Percentiles rank a stretch among this genome's conserved stretches.
phyloP scores from a whole-genome alignment of 78 protist genomes.

The Dictyostelium intermedium region DNA sequence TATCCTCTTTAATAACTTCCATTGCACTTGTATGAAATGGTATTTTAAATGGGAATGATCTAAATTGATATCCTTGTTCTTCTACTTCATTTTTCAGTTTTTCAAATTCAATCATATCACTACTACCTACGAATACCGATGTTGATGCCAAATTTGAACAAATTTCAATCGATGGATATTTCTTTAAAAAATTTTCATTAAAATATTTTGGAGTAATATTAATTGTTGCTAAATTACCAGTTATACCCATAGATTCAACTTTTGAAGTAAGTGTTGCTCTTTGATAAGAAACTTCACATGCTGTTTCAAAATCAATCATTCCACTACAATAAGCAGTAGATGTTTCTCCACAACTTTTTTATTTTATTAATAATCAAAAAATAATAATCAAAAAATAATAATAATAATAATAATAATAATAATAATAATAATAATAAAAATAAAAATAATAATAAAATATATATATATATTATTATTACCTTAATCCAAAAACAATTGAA shows the following conservation, averaged over 20 bases:
- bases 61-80: too few relatives aligned
- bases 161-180: neutral
- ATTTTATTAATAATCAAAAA: neutral
- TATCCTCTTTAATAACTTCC: neutral
- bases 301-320: neutral
- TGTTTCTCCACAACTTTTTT: slow-evolving; percentile 44
- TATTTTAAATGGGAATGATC: neutral
- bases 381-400: too few relatives aligned
- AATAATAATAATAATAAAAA: too few relatives aligned
- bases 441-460: too few relatives aligned
- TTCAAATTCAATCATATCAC: too few relatives aligned
- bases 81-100: too few relatives aligned
- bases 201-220: neutral
- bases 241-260: neutral
- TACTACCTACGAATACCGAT: too few relatives aligned
- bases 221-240: slow-evolving; percentile 4
- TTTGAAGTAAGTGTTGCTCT: neutral
- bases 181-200: neutral
- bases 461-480: too few relatives aligned
- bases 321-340: slow-evolving; percentile 13
- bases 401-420: too few relatives aligned
- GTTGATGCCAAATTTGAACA: neutral
- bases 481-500: neutral
- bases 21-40: slow-evolving; percentile 6
- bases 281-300: neutral